Percentiles rank a stretch among this genome's conserved stretches.
Conservation (phyloP, 2,329 filamentous ascomycete species). For the Beauveria sp. region DNA sequence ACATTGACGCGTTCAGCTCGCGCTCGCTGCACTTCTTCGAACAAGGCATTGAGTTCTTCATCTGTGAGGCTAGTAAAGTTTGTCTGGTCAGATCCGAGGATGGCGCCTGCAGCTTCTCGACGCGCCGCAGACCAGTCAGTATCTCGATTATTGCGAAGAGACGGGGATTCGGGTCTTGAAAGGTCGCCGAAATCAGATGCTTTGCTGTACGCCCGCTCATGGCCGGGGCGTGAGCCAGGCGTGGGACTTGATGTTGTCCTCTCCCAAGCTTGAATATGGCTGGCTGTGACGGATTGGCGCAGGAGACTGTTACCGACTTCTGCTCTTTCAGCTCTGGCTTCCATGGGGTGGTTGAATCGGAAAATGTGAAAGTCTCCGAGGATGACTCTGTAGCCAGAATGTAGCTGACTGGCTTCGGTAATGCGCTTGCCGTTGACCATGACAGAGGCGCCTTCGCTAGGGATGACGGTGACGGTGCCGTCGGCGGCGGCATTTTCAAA, state of each 20-base stretch:
- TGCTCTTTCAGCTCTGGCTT: slow-evolving; percentile 85
- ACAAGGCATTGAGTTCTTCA: slow-evolving; percentile 86
- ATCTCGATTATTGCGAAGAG: slow-evolving; percentile 61
- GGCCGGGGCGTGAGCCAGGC: slow-evolving; percentile 52
- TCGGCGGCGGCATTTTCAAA: slow-evolving; percentile 82
- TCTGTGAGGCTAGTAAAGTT: slow-evolving; percentile 86
- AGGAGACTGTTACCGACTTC: slow-evolving; percentile 74
- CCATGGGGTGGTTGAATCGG: slow-evolving; percentile 94
- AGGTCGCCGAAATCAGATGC: slow-evolving; percentile 67
- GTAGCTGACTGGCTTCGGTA: slow-evolving; percentile 73
- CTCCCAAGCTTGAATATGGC: slow-evolving; percentile 52
- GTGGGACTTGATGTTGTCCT: slow-evolving; percentile 52
- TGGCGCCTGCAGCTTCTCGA: slow-evolving; percentile 84
- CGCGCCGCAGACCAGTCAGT: slow-evolving; percentile 93
- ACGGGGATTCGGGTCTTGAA: slow-evolving; percentile 72
- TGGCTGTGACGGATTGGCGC: slow-evolving; percentile 69
- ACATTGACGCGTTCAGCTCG: slow-evolving; percentile 65
- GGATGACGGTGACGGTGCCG: slow-evolving; percentile 85
- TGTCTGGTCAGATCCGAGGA: slow-evolving; percentile 74
- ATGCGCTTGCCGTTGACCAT: slow-evolving; percentile 97
- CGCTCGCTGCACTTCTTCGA: slow-evolving; percentile 87
- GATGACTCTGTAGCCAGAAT: slow-evolving; percentile 91
- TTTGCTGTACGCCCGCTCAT: slow-evolving; percentile 76
- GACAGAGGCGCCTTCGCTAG: slow-evolving; percentile 84
- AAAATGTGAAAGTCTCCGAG: slow-evolving; percentile 98